A percentile compares a stretch with the other conserved stretches of the same genome.
These are phyloP conservation scores for Elsinoe necatrix DNA, from an alignment of 2,329 filamentous ascomycete genomes.

Conservation along the genomic window DNA sequence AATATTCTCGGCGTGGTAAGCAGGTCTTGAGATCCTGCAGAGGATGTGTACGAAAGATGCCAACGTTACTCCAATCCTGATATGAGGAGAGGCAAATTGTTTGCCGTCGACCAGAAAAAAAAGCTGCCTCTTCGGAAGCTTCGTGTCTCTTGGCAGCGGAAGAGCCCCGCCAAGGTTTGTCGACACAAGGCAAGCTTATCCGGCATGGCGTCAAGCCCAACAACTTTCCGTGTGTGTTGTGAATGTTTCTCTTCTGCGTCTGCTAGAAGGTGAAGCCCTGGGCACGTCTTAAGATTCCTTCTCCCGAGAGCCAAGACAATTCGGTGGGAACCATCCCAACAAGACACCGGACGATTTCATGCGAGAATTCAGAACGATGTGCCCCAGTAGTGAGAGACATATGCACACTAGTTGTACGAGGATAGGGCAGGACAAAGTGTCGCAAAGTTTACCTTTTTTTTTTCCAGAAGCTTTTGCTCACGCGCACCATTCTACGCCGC, in stretches of 20 bases:
- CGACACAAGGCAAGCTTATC: neutral
- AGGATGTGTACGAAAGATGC: no score
- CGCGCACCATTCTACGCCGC: conserved; percentile 1
- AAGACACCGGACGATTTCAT: neutral
- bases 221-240: neutral
- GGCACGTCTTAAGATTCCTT: conserved; percentile 12
- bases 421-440: neutral
- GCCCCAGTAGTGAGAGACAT: neutral
- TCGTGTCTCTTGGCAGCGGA: conserved; percentile 7
- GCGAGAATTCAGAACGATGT: neutral
- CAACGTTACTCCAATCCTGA: neutral
- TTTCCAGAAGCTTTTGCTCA: conserved; percentile 6
- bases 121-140: neutral
- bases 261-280: conserved; percentile 10
- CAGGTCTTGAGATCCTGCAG: no score
- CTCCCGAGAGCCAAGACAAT: conserved; percentile 1
- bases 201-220: conserved; percentile 12
- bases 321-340: conserved; percentile 3
- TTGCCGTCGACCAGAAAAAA: neutral
- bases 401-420: neutral
- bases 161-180: neutral
- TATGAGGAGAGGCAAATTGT: neutral
- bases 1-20: neutral
- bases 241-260: conserved; percentile 5
- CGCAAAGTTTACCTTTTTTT: neutral